Base-by-base conservation (phyloP, 306 rosid species). In the Comarum palustre region DNA sequence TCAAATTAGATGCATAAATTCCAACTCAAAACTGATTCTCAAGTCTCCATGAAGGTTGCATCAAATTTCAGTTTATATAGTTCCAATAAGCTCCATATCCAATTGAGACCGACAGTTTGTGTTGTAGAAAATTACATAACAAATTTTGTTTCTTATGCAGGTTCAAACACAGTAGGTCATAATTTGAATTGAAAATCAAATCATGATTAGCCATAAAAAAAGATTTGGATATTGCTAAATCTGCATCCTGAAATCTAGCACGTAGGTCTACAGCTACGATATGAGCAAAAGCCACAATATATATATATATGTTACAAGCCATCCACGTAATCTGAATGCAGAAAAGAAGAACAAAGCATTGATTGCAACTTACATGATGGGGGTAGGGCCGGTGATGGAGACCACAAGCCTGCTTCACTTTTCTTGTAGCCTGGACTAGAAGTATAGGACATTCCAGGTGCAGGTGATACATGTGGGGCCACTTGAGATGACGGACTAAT, bases 351-450 rank as follows among this genome's bases (percentile, higher is more conserved):
- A 61, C 47, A 36, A 68, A 73, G 52, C 55, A 70, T 29, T 15
- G 34, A 47, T 41, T 24, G 39, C 54, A 68, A 82, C 98, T 90
- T 86, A 93, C 98, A 86, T 25, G 78, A 71, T 69, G 86, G 74
- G 42, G 85, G 60, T 59, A 90, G 87, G 77, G 76, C 39, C 68
- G 79, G 81, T 19, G 74, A 51, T 10, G 82, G 79, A 66, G 85
- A 76, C 54, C 22, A 68, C 85, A 87, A 62, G 42, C 67, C 77
- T 75, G 65, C 52, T 22, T 82, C 70, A 59, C 45, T 75, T 79
- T 69, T 87, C 74, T 70, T 81, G 72, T 75, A 81, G 22, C 64
- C 70, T 36, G 86, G 84, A 74, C 70, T 77, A 70, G 85, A 67
- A 47, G 76, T 86, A 63, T 12, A 74, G 27, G 75, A 63, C 68